Evolutionary conservation across 1,284 basidiomycete species (phyloP), one percentile per base, ranked within the genome.

Genomic region (Tremellales sp.): DNA sequence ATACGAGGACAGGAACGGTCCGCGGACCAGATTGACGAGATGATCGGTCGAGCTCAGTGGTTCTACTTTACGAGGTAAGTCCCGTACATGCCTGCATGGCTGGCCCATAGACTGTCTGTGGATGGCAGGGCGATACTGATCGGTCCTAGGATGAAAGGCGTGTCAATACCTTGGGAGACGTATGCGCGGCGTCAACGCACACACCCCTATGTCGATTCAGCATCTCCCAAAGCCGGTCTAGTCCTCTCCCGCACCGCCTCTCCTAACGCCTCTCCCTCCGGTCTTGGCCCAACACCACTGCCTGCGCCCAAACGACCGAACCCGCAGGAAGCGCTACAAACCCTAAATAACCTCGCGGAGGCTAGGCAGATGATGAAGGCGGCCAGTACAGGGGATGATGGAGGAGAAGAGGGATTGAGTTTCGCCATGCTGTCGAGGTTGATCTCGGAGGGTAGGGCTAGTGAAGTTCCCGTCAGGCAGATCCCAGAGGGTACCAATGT

Each of bases 21-120:
- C 15, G 49, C 61, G n/a, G 53, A 55, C 13, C 49, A 65, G 46
- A 69, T 71, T 21, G 68, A 71, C 57, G 62, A 65, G 39, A 57
- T 65, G 40, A 67, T 71, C 4, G 64, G 56, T 15, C 54, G 62
- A 25, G 67, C 68, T 23, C 68, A 71, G 44, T 71, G 68, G 68
- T 69, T 66, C 53, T 71, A 67, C 56, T 71, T 64, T 46, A 64
- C 58, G 4, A 45, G 61, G 65, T 66, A 42, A 43, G 57, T 51
- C 37, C 26, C 33, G 15, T 36, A 6, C 33, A 31, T 31, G 8
- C 8, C 8, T 8, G 29, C 15, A 8, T n/a, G 13, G 33, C 33
- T 36, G 33, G 19, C 13, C 6, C 8, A 36, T 36, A 36, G 33
- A n/a, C n/a, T n/a, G n/a, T n/a, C n/a, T n/a, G n/a, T n/a, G n/a